Evolutionary conservation across 2,329 filamentous ascomycete genomes (phyloP).

Genomic region (Passalora sequoiae): DNA sequence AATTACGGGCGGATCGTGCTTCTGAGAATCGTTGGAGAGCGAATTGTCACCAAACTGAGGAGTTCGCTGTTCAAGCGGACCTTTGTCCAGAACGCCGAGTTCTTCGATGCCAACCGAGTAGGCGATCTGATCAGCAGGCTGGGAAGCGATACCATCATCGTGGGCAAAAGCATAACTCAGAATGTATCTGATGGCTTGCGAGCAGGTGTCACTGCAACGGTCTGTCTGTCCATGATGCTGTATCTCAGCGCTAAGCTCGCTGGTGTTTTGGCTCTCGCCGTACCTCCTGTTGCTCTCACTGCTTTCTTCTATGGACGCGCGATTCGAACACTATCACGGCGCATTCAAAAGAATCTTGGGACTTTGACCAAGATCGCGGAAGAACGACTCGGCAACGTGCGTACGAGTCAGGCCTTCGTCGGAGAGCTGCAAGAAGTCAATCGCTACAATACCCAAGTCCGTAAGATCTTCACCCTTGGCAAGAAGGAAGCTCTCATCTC

Average conservation of each 20-base stretch:
- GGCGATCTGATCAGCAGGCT: conserved; percentile 94
- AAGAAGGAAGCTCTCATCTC: conserved; percentile 81
- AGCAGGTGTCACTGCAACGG: conserved; percentile 80
- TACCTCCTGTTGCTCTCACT: conserved; percentile 82
- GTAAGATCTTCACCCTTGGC: conserved; percentile 85
- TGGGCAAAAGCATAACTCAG: conserved; percentile 97
- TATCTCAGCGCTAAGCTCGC: conserved; percentile 90
- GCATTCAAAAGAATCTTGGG: conserved; percentile 90
- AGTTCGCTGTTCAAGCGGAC: conserved; percentile 87
- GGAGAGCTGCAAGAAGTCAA: conserved; percentile 85
- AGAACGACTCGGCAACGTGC: conserved; percentile 93
- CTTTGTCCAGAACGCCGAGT: conserved; percentile 95
- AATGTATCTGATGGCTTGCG: conserved; percentile 95
- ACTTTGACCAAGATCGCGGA: conserved; percentile 95
- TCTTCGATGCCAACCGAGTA: conserved; percentile 96
- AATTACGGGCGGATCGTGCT: conserved; percentile 95
- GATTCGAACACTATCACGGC: conserved; percentile 82
- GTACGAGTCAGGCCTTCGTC: conserved; percentile 92
- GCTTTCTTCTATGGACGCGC: conserved; percentile 88
- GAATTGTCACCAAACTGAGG: conserved; percentile 83
- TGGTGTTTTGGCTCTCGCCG: conserved; percentile 76
- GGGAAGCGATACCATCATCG: conserved; percentile 93
- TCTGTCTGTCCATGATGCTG: conserved; percentile 90
- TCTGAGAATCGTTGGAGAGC: conserved; percentile 86
- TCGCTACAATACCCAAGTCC: conserved; percentile 87